phyloP scores from a whole-genome alignment of 2,329 filamentous ascomycete species.

The Fusarium liriodendri region DNA sequence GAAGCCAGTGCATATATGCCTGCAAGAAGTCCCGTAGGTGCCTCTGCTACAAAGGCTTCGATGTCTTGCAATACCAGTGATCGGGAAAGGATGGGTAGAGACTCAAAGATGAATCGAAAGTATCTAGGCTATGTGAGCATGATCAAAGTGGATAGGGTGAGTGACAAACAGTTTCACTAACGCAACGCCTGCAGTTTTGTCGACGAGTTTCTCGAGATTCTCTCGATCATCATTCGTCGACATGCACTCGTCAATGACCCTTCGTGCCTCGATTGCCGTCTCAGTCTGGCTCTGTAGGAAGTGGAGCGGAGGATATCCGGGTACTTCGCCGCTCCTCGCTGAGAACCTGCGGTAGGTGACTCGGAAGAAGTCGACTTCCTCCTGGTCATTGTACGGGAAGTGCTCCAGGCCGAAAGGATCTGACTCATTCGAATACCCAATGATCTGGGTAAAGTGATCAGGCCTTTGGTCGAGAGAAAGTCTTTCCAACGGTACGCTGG shows the following conservation, averaged over 20 bases:
- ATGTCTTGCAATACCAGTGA: constrained; percentile 16
- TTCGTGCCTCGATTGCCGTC: not conserved
- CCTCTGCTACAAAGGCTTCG: constrained; percentile 16
- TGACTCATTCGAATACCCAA: constrained; percentile 5
- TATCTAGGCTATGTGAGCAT: not conserved
- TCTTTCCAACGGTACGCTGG: not conserved
- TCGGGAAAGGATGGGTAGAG: constrained; percentile 33
- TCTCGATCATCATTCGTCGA: not conserved
- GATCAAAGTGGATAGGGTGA: not conserved
- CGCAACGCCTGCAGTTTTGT: not conserved
- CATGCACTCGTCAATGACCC: not conserved
- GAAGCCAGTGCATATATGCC: not conserved
- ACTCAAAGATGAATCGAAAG: constrained; percentile 30
- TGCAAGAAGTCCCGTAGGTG: constrained; percentile 9
- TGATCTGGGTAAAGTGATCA: not conserved
- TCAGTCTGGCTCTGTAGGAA: not conserved
- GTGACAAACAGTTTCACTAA: not conserved
- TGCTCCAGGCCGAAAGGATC: constrained; percentile 2
- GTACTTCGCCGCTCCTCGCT: not conserved
- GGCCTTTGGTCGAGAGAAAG: not conserved
- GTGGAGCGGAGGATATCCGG: not conserved
- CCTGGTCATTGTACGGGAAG: constrained; percentile 28
- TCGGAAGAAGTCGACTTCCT: constrained; percentile 39
- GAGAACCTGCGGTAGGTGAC: constrained; percentile 32
- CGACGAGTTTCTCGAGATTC: not conserved